Evolutionary conservation across 163 green algal genomes (phyloP).

Genomic region (Chlorella variabilis): DNA sequence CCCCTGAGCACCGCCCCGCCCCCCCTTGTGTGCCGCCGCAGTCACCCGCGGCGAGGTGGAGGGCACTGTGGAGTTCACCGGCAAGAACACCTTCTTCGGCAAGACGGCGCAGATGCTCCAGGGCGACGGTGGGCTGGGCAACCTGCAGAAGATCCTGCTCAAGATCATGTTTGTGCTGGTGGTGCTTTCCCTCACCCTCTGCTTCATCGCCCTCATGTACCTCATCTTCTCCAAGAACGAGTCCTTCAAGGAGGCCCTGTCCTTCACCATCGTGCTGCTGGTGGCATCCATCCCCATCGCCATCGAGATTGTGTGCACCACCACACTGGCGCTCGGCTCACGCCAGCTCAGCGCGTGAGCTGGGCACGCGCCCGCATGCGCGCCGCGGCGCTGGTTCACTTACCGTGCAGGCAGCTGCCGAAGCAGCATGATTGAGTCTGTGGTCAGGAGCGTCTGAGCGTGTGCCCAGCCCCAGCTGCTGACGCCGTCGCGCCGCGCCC

Average conservation of each 20-base stretch:
- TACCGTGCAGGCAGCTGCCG: no score
- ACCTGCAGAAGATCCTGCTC: conserved; percentile 89
- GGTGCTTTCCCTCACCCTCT: conserved; percentile 52
- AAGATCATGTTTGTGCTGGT: conserved; percentile 76
- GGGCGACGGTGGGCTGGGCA: conserved; percentile 72
- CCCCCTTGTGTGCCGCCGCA: background rate
- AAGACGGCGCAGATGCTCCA: conserved; percentile 90
- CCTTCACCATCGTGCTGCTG: conserved; percentile 78
- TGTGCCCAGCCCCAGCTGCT: no score
- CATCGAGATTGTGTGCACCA: conserved; percentile 89
- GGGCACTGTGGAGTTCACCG: conserved; percentile 77
- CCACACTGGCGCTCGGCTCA: conserved; percentile 82
- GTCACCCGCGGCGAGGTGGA: conserved; percentile 78
- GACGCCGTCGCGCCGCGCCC: no score
- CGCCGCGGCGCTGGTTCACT: background rate
- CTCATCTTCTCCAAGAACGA: conserved; percentile 48
- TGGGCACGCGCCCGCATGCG: no score
- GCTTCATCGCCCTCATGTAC: conserved; percentile 53
- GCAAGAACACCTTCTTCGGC: conserved; percentile 92
- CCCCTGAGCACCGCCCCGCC: background rate
- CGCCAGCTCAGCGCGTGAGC: conserved; percentile 50
- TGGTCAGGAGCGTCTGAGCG: no score
- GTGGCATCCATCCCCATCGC: conserved; percentile 91
- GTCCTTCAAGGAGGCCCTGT: conserved; percentile 57
- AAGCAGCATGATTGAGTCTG: no score